A percentile compares a stretch with the other conserved stretches of the same genome.
These are phyloP conservation scores for Volvox africanus DNA, from an alignment of 139 green algal species.

Conservation along the genomic window DNA sequence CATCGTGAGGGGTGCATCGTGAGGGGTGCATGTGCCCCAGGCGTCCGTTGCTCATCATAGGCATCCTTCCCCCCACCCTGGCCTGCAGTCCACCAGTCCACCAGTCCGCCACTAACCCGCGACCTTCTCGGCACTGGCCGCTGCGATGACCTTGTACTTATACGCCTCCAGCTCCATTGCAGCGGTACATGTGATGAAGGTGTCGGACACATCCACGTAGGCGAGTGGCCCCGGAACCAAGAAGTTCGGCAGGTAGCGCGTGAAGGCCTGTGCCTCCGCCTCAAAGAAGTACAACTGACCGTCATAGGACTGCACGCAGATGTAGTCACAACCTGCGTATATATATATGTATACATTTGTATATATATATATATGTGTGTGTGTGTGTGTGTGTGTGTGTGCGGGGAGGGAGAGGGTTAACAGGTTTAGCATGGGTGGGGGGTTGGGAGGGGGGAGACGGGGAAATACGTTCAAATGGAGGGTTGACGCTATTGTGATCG, in stretches of 20 bases:
- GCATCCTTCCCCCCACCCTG: background rate
- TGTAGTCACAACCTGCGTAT: constrained; percentile 66
- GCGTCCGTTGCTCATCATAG: background rate
- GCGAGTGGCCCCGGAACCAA: constrained; percentile 71
- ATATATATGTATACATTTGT: too few species aligned
- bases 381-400: too few species aligned
- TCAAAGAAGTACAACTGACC: constrained; percentile 78
- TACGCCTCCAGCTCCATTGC: constrained; percentile 71
- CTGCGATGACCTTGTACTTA: constrained; percentile 64
- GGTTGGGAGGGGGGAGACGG: background rate
- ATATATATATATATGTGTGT: too few species aligned
- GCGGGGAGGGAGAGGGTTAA: too few species aligned
- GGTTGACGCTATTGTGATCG: background rate
- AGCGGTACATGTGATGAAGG: constrained; percentile 69
- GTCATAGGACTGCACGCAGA: constrained; percentile 82
- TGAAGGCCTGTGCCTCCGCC: constrained; percentile 53
- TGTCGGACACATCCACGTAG: constrained; percentile 52
- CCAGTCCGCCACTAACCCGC: background rate
- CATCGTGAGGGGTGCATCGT: background rate
- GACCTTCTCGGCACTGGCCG: constrained; percentile 46
- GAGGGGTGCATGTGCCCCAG: background rate
- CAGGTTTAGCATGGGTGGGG: background rate
- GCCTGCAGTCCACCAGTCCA: background rate
- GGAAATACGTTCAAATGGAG: background rate
- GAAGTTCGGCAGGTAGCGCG: constrained; percentile 70